A percentile compares a stretch with the other conserved stretches of the same genome.
Evolutionary conservation across 208 protist genomes (phyloP).

Genomic region (Leishmania braziliensis): DNA sequence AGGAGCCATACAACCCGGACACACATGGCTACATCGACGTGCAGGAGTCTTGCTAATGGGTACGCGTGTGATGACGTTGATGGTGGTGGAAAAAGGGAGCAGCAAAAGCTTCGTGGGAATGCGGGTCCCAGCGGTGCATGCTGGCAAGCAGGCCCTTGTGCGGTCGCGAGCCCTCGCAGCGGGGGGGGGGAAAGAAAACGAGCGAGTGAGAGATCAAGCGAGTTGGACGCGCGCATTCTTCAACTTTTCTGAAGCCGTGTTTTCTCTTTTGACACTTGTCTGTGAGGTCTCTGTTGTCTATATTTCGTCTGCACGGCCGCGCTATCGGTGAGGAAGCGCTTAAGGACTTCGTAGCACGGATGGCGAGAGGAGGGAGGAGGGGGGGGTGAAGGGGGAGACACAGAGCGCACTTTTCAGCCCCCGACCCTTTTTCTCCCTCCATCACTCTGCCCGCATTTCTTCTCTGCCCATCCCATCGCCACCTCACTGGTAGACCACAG

Average conservation of each 20-base stretch:
- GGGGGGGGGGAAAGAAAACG: background rate
- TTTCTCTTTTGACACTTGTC: background rate
- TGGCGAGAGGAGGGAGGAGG: background rate
- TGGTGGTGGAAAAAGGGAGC: too few species aligned
- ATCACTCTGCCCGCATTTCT: background rate
- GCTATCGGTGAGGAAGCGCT: too few species aligned
- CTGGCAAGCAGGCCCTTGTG: background rate
- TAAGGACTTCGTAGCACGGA: background rate
- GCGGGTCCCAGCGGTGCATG: background rate
- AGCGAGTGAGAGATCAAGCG: background rate
- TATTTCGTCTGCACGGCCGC: too few species aligned
- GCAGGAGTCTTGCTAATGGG: slow-evolving; percentile 4
- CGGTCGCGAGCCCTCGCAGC: background rate
- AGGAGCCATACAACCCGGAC: slow-evolving; percentile 65
- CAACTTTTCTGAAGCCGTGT: background rate
- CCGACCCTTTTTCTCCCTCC: background rate
- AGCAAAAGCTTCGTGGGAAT: too few species aligned
- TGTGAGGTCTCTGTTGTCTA: background rate
- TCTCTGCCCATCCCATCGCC: background rate
- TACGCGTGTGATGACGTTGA: background rate
- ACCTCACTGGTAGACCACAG: background rate
- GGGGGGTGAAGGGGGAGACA: background rate
- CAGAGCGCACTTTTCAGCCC: background rate
- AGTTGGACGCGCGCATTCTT: background rate
- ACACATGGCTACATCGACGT: slow-evolving; percentile 60